These are phyloP conservation scores for Saraca asoca DNA, from an alignment of 331 rosid species.

Conservation along the genomic window DNA sequence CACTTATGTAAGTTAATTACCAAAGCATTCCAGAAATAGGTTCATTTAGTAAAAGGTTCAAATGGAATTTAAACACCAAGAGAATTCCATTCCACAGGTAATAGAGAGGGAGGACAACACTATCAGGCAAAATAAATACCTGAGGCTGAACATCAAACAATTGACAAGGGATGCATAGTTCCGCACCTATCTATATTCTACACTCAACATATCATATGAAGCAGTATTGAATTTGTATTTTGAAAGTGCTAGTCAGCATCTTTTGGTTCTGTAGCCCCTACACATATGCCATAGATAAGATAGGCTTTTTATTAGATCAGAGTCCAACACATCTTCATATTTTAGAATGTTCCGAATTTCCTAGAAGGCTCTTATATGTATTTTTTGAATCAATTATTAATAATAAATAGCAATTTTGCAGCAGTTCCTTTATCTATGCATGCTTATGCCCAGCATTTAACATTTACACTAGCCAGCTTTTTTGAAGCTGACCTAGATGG, in stretches of 20 bases:
- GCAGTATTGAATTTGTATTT: too few species aligned
- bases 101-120: slow-evolving; percentile 19
- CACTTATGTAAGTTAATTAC: slow-evolving; percentile 23
- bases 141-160: slow-evolving; percentile 35
- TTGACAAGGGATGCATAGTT: not conserved
- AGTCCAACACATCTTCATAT: slow-evolving; percentile 53
- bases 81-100: slow-evolving; percentile 31
- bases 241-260: too few species aligned
- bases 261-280: not conserved
- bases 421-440: slow-evolving; percentile 14
- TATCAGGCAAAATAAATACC: slow-evolving; percentile 27
- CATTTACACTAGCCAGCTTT: not conserved
- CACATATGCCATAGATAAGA: slow-evolving; percentile 43
- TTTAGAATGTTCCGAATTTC: slow-evolving; percentile 49
- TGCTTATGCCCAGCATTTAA: slow-evolving; percentile 8
- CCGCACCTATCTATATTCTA: too few species aligned
- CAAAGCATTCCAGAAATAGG: slow-evolving; percentile 36
- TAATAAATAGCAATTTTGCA: slow-evolving; percentile 55
- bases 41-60: slow-evolving; percentile 30
- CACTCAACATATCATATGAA: too few species aligned
- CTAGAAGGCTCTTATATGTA: slow-evolving; percentile 47
- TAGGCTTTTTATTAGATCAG: slow-evolving; percentile 50
- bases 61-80: slow-evolving; percentile 29
- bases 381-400: slow-evolving; percentile 49
- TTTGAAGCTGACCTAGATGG: too few species aligned